Conservation (phyloP, 176 grass and related monocot genomes). For the Phyllostachys edulis region DNA sequence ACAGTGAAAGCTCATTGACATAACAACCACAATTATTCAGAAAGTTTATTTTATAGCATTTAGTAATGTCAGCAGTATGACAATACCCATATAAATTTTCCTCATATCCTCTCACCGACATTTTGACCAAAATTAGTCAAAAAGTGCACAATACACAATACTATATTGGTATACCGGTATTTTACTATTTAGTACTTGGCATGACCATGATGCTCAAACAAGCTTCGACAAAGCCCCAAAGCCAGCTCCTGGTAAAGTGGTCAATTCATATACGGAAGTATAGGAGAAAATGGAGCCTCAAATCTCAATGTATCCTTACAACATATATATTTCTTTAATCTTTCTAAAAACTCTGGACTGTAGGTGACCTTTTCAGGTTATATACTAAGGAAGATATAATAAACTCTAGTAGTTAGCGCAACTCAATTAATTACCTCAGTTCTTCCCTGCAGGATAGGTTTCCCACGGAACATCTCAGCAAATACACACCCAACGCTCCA, state of each 20-base stretch:
- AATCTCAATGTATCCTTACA: neutral
- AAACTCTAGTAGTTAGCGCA: neutral
- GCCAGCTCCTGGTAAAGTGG: neutral
- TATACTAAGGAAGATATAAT: neutral
- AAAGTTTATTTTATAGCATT: neutral
- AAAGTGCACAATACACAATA: neutral
- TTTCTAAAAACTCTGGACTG: neutral
- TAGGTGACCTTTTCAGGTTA: neutral
- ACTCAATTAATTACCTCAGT: conserved; percentile 70
- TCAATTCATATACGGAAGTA: neutral
- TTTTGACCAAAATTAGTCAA: neutral
- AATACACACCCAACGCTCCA: conserved; percentile 98
- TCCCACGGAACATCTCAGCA: conserved; percentile 76
- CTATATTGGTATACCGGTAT: neutral
- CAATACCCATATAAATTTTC: neutral
- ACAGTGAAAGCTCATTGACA: neutral
- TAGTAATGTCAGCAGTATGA: neutral
- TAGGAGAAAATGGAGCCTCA: neutral
- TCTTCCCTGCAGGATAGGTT: conserved; percentile 87
- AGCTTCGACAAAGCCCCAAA: neutral
- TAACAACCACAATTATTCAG: neutral
- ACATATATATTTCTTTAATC: neutral
- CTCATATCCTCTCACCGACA: neutral
- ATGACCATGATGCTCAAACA: conserved; percentile 1
- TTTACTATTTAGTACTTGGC: neutral